Evolutionary conservation across 164 flowering plant species (phyloP), one percentile per base, ranked within the genome.

Genomic region (Santalum album): DNA sequence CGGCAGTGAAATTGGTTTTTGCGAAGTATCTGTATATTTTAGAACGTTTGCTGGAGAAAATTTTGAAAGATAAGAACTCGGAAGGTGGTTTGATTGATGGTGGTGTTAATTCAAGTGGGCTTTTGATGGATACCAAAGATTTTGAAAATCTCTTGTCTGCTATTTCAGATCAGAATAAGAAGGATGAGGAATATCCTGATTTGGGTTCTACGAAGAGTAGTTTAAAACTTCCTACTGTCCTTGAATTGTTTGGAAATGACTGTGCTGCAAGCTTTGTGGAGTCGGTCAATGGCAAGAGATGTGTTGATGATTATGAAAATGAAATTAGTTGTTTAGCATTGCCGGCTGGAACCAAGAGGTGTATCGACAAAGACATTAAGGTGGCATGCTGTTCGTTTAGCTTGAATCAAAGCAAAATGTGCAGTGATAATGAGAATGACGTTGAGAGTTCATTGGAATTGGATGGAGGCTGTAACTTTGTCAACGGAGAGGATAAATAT

Each of bases 1-100:
- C 76, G 3, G 38, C 68, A 12, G 61, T 85, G 42, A 85, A 88
- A 34, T 43, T 84, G 79, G 58, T 83, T 35, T 83, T 78, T 49
- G 39, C 56, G 6, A 85, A 83, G 76, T 78, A 83, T 56, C 70
- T 83, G 63, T 60, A 62, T 50, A 36, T 43, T 0, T 55, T 83
- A 24, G 84, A 76, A 54, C 51, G 69, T 53, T 77, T 75, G 70
- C 25, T 87, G 38, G 36, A 50, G 45, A 73, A 48, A 40, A 47
- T 58, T 60, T 53, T 57, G 21, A 58, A 50, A 7, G 59, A 18
- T 19, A 59, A 60, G 49, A 61, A 53, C 1, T 26, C 48, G 0
- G 53, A 55, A 2, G 34, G 51, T 23, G 47, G 57, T 48, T 27
- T 54, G 20, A 52, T 38, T 12, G 43, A 27, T 12, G 9, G 62